A percentile compares a stretch with the other conserved stretches of the same genome.
Conservation (phyloP, 192 early-diverging fungal genomes). For the Thoreauomyces humboldtii region DNA sequence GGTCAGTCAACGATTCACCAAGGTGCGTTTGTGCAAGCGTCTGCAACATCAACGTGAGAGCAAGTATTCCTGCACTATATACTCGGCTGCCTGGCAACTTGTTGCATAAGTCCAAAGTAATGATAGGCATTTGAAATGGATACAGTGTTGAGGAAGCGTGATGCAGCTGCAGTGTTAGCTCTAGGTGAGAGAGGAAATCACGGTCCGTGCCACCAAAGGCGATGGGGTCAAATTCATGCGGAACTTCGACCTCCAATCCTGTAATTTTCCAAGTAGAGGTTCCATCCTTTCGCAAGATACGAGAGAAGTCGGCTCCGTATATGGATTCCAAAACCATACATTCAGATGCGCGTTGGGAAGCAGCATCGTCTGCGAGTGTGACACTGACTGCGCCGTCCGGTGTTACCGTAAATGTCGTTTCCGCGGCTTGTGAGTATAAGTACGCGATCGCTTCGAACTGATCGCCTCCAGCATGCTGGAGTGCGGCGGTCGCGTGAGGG, state of each 20-base stretch:
- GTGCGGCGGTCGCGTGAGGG: not conserved
- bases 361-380: constrained; percentile 59
- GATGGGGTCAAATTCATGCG: not conserved
- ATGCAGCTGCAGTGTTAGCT: constrained; percentile 34
- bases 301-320: constrained; percentile 5
- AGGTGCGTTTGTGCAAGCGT: not conserved
- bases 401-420: constrained; percentile 64
- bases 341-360: not conserved
- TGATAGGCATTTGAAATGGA: constrained; percentile 34
- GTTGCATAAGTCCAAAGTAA: constrained; percentile 25
- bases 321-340: not conserved
- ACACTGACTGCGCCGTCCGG: constrained; percentile 38
- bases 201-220: no score
- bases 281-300: constrained; percentile 5
- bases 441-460: constrained; percentile 62
- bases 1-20: constrained; percentile 29
- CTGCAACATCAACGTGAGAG: constrained; percentile 15
- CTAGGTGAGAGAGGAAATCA: not conserved
- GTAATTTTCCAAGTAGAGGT: constrained; percentile 9
- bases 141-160: constrained; percentile 25
- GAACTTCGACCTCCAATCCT: not conserved
- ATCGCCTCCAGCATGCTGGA: constrained; percentile 6
- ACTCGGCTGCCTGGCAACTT: constrained; percentile 6
- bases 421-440: constrained; percentile 80
- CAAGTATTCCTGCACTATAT: not conserved